These are phyloP conservation scores for Mucor velutinosus DNA, from an alignment of 371 early-diverging fungal species.

Conservation along the genomic window DNA sequence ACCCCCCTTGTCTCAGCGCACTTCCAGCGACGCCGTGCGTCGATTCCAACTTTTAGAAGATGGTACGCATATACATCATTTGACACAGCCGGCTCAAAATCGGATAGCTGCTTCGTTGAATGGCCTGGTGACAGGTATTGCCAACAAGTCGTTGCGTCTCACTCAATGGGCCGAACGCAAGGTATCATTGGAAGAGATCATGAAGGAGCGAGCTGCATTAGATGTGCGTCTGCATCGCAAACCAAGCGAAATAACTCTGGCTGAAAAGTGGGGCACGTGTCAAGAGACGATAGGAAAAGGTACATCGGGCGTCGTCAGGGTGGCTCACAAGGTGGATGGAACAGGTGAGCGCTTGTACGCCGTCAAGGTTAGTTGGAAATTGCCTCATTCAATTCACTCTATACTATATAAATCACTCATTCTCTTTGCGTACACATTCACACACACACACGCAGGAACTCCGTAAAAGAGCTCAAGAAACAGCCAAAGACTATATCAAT, in stretches of 20 bases:
- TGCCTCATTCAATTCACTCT: not conserved
- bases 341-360: constrained; percentile 49
- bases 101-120: constrained; percentile 37
- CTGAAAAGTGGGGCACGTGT: constrained; percentile 52
- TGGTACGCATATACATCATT: constrained; percentile 42
- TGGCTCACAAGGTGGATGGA: constrained; percentile 44
- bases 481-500: constrained; percentile 62
- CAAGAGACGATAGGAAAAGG: constrained; percentile 58
- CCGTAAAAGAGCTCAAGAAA: constrained; percentile 56
- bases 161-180: constrained; percentile 35
- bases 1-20: constrained; percentile 2
- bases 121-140: constrained; percentile 35
- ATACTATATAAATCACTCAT: not conserved
- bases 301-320: constrained; percentile 52
- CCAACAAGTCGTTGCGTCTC: constrained; percentile 23
- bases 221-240: constrained; percentile 25
- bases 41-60: constrained; percentile 39
- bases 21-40: constrained; percentile 4
- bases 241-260: constrained; percentile 22
- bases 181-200: constrained; percentile 22
- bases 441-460: constrained; percentile 56
- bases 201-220: constrained; percentile 33
- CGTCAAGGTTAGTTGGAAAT: constrained; percentile 48
- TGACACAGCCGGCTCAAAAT: constrained; percentile 32
- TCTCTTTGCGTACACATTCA: not conserved